Evolutionary conservation across 352 stramenopile species (phyloP), one percentile per base, ranked within the genome.

Genomic region (Phytophthora megakarya): DNA sequence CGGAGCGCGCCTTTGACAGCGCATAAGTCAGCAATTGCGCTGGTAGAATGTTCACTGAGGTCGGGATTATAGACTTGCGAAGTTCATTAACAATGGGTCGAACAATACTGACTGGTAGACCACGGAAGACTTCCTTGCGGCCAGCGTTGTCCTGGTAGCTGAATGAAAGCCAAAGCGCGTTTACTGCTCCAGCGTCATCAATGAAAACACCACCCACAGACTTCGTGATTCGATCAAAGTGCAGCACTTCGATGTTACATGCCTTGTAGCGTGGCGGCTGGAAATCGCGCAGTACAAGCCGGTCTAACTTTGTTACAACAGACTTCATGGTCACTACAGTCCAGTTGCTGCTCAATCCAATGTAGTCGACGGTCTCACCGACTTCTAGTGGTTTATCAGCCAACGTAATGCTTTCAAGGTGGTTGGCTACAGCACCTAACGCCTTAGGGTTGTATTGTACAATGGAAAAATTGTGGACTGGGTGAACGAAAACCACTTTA

Each of bases 401-500:
- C 35, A 95, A 69, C 45, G 76, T 58, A 8, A 80, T 79, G 35
- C 75, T 88, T 30, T 85, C 67, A 3, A 95, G 65, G 47, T 87
- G 79, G n/a, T 62, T 70, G 3, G 81, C 84, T n/a, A 80, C 81
- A 30, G 74, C 70, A 4, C 86, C 84, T 5, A 95, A 68, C 13
- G 82, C 57, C 35, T 73, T 85, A 3, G 90, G 83, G 52, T 98
- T 85, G 58, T 97, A 97, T 67, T 96, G 78, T 5, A 98, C 77
- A 40, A 98, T 86, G 13, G 86, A 83, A 40, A 95, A 97, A 64
- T 98, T 97, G 75, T 97, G 88, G 12, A 96, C 76, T n/a, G 93
- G 93, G 58, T 98, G 93, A 18, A 97, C 86, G 55, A 97, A 97
- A 13, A 97, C 78, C 1, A 97, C 83, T 57, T 89, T 92, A 5